Evolutionary conservation across 129 eudicot genomes (phyloP), one percentile per base, ranked within the genome.

Genomic region (Mikania micrantha): DNA sequence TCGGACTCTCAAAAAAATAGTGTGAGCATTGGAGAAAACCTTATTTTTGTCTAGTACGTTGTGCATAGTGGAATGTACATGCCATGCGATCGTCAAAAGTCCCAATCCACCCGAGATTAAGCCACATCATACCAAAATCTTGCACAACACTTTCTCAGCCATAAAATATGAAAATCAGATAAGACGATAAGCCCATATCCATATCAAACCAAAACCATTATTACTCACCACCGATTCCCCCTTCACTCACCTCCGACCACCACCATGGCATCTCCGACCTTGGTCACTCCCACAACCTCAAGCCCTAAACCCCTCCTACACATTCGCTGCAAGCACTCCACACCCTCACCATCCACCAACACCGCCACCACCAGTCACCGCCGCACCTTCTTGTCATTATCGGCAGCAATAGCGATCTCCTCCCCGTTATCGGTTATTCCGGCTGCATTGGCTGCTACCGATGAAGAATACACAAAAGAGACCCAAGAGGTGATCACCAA

Each of bases 211-310:
- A 64, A 52, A 67, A 67, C 44, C 69, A 49, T 67, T 48, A 50
- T 61, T 35, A 63, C 67, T 53, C 36, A 8, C 72, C 69, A 27
- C 4, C 47, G 16, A 63, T 10, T 45, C 42, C 67, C 11, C 50
- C 38, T 22, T 39, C 63, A 22, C 42, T 38, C 69, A 7, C 60
- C 29, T 27, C 54, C 38, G 8, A 25, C 63, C 66, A 53, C 53
- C 76, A 8, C 80, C 77, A 91, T 91, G 98, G 84, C 98, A 17
- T 88, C 98, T 59, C 87, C 95, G 29, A 80, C 98, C 66, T 73
- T 86, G 3, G 72, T 88, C 83, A 78, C 88, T 57, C 95, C 98
- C 59, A 81, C 90, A 25, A 69, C 96, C 73, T 60, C 96, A 78
- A 80, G 85, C 35, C 87, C 80, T n/a, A 92, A 85, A 69, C 83